Evolutionary conservation across 768 basidiomycete species (phyloP), one percentile per base, ranked within the genome.

Genomic region (Punctularia strigosozonata): DNA sequence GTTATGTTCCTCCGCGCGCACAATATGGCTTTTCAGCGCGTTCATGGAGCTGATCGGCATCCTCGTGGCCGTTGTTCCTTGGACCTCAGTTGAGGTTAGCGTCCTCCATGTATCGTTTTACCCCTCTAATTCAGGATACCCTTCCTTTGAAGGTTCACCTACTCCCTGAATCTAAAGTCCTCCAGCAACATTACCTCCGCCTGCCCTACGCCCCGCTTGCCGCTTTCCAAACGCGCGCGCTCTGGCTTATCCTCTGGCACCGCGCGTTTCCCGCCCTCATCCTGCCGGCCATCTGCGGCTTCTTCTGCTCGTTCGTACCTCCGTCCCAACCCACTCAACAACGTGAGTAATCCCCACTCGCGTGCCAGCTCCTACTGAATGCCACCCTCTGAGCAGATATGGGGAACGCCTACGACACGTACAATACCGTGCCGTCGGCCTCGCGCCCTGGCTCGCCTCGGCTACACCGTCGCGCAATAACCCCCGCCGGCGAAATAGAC

Each of bases 1-100:
- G 80, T 71, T 73, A 38, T 61, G 81, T 7, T 83, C 81, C n/a
- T 73, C 73, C 45, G 74, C 80, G 1, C 63, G 62, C 25, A 75
- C 77, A 42, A 74, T 83, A 31, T 75, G 70, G 63, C 62, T 64
- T 15, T 43, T 76, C 31, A 75, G 75, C 0, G 65, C 69, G 5
- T 37, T 75, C 6, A 46, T 65, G 14, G 81, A 83, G 50, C 50
- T 80, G 5, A 15, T 73, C 1, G 73, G 69, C 44, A 60, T 83
- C 26, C 48, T 80, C 13, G 61, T 59, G 34, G 56, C 52, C 10
- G 60, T 77, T 18, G 61, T 77, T 36, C 77, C 79, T 0, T 80
- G 75, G 74, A 54, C 61, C 39, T 45, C 45, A 10, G 38, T 60
- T n/a, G 50, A n/a, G n/a, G n/a, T n/a, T n/a, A n/a, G n/a, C n/a